Evolutionary conservation across 2,329 filamentous ascomycete genomes (phyloP).

Genomic region (Phialocephala sp.): DNA sequence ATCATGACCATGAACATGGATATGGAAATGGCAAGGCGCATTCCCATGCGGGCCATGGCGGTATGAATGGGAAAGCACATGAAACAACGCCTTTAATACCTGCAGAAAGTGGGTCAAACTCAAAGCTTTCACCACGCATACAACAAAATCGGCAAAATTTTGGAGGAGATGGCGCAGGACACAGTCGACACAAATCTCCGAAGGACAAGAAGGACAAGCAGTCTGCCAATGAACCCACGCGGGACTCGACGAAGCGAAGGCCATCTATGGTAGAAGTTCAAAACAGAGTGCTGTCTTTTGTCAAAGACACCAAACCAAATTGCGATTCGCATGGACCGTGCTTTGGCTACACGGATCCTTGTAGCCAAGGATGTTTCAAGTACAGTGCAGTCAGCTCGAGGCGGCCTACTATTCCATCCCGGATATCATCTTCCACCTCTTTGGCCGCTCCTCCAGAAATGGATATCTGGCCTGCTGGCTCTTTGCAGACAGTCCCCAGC

Average conservation of each 20-base stretch:
- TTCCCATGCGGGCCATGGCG: conserved; percentile 20
- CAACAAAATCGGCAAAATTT: not conserved
- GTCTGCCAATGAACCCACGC: not conserved
- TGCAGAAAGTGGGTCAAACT: conserved; percentile 24
- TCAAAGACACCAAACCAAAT: conserved; percentile 67
- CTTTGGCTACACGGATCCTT: conserved; percentile 69
- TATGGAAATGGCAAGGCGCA: conserved; percentile 7
- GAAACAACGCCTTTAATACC: conserved; percentile 40
- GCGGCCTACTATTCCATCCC: not conserved
- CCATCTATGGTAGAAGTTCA: conserved; percentile 61
- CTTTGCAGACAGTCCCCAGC: too few relatives aligned
- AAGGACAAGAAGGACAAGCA: conserved; percentile 6
- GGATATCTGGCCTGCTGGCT: not conserved
- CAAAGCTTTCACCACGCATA: conserved; percentile 19
- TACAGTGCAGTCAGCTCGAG: conserved; percentile 51
- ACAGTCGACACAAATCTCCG: conserved; percentile 4
- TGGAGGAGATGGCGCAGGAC: conserved; percentile 15
- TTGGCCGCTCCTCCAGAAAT: not conserved
- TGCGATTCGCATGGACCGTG: conserved; percentile 67
- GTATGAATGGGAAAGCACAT: conserved; percentile 28
- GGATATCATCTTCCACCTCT: not conserved
- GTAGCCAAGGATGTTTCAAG: conserved; percentile 69
- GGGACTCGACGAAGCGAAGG: conserved; percentile 43
- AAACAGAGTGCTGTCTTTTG: conserved; percentile 65
- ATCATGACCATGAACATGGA: conserved; percentile 24